Percentiles rank a stretch among this genome's conserved stretches.
phyloP scores from a whole-genome alignment of 805 yeast genomes.

The Alloascoidea hylecoeti region DNA sequence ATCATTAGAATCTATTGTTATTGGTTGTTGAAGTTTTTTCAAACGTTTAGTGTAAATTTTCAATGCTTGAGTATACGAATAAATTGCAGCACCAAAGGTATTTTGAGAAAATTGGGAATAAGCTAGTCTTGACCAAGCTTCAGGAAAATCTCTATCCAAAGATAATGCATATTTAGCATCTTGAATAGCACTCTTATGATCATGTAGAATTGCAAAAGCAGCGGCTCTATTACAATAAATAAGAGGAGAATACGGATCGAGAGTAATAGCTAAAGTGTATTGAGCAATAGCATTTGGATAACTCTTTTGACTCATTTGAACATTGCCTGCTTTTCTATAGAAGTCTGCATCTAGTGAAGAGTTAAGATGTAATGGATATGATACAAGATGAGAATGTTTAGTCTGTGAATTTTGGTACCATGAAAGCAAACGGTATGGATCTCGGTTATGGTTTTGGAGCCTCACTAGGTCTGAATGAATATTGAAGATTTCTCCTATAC shows the following conservation, averaged over 20 bases:
- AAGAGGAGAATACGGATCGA: conserved; percentile 50
- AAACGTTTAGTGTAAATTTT: too few relatives aligned
- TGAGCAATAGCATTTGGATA: conserved; percentile 46
- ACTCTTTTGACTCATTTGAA: conserved; percentile 58
- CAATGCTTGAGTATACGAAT: conserved; percentile 71
- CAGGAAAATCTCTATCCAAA: conserved; percentile 52
- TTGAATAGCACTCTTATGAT: conserved; percentile 50
- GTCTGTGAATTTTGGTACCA: too few relatives aligned
- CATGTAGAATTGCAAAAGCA: conserved; percentile 55
- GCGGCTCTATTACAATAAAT: conserved; percentile 79
- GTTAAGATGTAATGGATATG: too few relatives aligned
- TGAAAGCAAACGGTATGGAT: too few relatives aligned
- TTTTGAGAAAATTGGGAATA: conserved; percentile 69
- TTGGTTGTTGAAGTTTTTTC: too few relatives aligned
- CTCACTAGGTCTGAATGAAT: too few relatives aligned
- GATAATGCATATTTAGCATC: conserved; percentile 63
- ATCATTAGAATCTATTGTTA: too few relatives aligned
- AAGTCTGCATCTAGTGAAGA: too few relatives aligned
- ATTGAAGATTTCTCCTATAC: neutral
- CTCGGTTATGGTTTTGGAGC: too few relatives aligned
- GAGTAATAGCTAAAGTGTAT: conserved; percentile 52
- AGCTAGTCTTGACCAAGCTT: conserved; percentile 76
- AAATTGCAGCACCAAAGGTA: conserved; percentile 58
- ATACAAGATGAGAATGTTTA: too few relatives aligned
- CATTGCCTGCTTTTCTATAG: conserved; percentile 62